phyloP scores from a whole-genome alignment of 1,284 basidiomycete genomes.

The Gymnopus androsaceus region DNA sequence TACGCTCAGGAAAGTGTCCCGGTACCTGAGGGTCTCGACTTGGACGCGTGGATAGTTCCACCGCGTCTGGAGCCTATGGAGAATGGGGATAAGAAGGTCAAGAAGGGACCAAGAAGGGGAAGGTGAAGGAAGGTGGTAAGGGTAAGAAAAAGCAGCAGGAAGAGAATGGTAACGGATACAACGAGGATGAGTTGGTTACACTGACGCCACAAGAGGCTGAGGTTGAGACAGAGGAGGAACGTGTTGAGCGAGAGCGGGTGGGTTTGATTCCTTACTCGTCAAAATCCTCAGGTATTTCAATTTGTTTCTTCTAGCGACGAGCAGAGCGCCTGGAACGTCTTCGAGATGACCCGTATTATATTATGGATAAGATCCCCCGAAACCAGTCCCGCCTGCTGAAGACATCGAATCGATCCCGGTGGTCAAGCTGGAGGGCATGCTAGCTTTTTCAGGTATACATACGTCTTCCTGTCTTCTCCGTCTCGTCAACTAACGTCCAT shows the following conservation, averaged over 20 bases:
- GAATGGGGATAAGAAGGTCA: constrained; percentile 40
- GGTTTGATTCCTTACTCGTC: constrained; percentile 25
- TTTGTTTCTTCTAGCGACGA: constrained; percentile 56
- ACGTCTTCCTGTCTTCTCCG: constrained; percentile 17
- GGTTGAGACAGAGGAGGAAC: constrained; percentile 59
- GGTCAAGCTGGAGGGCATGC: constrained; percentile 74
- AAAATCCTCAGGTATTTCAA: constrained; percentile 8
- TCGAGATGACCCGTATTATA: constrained; percentile 87
- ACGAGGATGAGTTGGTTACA: constrained; percentile 30
- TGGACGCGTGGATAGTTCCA: constrained; percentile 83
- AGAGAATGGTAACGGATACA: constrained; percentile 30
- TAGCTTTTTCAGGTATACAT: constrained; percentile 44
- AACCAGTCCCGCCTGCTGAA: constrained; percentile 43
- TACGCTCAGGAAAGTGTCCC: constrained; percentile 82
- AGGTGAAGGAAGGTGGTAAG: constrained; percentile 45
- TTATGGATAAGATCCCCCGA: constrained; percentile 52
- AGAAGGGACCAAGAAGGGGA: constrained; percentile 49
- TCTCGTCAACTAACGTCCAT: background rate
- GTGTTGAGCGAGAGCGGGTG: constrained; percentile 60
- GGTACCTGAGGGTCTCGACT: constrained; percentile 81
- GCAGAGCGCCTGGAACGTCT: constrained; percentile 73
- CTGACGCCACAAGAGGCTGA: constrained; percentile 39
- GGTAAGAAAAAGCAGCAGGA: constrained; percentile 48
- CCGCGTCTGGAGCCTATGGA: constrained; percentile 48
- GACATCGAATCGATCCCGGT: constrained; percentile 87